phyloP scores from a whole-genome alignment of 2,329 filamentous ascomycete species.

The Xylariales sp. region DNA sequence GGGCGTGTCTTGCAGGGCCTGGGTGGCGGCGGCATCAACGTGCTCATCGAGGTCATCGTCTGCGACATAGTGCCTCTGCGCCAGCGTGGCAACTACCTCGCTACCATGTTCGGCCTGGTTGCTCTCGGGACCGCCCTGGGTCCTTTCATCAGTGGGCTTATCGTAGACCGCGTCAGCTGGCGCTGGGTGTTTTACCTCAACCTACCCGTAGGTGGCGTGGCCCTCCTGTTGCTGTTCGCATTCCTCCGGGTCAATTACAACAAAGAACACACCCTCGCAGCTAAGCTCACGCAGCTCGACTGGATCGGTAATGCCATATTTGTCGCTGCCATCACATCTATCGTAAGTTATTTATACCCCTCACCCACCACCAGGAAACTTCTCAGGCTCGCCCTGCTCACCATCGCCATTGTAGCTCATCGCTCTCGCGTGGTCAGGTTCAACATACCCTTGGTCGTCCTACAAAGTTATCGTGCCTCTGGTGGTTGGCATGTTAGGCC shows the following conservation, averaged over 20 bases:
- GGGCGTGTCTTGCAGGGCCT: neutral
- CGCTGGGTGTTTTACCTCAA: neutral
- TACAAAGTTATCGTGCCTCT: neutral
- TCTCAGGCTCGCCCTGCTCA: too few relatives aligned
- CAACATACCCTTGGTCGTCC: neutral
- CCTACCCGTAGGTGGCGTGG: neutral
- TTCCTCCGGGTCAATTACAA: neutral
- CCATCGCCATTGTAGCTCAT: too few relatives aligned
- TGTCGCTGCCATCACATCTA: neutral
- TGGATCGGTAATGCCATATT: neutral
- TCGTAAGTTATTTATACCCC: too few relatives aligned
- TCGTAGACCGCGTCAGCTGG: neutral
- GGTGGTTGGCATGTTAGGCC: neutral
- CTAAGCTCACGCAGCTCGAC: neutral
- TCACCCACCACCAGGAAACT: too few relatives aligned
- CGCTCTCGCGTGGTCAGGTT: neutral
- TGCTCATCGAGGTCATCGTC: neutral
- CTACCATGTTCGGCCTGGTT: neutral
- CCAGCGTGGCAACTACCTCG: neutral
- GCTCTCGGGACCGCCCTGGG: neutral
- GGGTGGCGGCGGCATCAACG: neutral
- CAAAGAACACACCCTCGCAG: neutral
- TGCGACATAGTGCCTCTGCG: neutral
- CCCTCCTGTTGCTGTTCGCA: neutral
- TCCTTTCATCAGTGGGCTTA: too few relatives aligned